Evolutionary conservation across 2,329 filamentous ascomycete genomes (phyloP).

Genomic region (Xylariaceae sp.): DNA sequence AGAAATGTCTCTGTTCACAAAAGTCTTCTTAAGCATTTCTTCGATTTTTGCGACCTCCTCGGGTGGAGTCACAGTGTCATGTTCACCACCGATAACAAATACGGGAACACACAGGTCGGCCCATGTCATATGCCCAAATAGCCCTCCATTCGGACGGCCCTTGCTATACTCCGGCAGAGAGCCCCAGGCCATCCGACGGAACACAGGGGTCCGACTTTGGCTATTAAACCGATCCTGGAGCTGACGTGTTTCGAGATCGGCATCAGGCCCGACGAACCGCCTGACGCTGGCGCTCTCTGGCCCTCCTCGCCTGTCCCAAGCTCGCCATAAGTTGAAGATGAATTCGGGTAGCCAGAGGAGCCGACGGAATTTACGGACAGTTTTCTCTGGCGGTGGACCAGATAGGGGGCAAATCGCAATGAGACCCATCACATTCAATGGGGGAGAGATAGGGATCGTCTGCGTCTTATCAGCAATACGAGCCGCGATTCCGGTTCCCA

Average conservation of each 20-base stretch:
- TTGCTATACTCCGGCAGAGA: slow-evolving; percentile 56
- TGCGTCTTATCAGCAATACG: slow-evolving; percentile 53
- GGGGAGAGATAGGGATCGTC: slow-evolving; percentile 47
- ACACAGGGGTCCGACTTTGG: slow-evolving; percentile 77
- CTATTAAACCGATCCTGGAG: slow-evolving; percentile 72
- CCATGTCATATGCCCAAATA: slow-evolving; percentile 70
- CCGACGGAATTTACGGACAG: slow-evolving; percentile 47
- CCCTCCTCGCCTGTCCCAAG: slow-evolving; percentile 75
- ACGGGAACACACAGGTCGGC: slow-evolving; percentile 65
- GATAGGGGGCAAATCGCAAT: slow-evolving; percentile 77
- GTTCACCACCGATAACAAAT: slow-evolving; percentile 71
- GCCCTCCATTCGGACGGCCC: slow-evolving; percentile 52
- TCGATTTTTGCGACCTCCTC: slow-evolving; percentile 64
- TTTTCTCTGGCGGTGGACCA: slow-evolving; percentile 52
- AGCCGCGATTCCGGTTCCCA: slow-evolving; percentile 77
- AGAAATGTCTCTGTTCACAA: neutral
- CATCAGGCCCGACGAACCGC: slow-evolving; percentile 66
- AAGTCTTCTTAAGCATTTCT: slow-evolving; percentile 32
- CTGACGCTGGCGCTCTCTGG: slow-evolving; percentile 69
- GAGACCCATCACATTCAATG: slow-evolving; percentile 64
- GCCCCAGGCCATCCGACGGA: slow-evolving; percentile 74
- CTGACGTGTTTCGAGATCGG: slow-evolving; percentile 59
- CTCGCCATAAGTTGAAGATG: slow-evolving; percentile 70
- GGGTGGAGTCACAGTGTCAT: slow-evolving; percentile 70
- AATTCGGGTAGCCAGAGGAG: slow-evolving; percentile 64